Evolutionary conservation across 345 rosid genomes (phyloP), one percentile per base, ranked within the genome.

Genomic region (Rhizophora apiculata): DNA sequence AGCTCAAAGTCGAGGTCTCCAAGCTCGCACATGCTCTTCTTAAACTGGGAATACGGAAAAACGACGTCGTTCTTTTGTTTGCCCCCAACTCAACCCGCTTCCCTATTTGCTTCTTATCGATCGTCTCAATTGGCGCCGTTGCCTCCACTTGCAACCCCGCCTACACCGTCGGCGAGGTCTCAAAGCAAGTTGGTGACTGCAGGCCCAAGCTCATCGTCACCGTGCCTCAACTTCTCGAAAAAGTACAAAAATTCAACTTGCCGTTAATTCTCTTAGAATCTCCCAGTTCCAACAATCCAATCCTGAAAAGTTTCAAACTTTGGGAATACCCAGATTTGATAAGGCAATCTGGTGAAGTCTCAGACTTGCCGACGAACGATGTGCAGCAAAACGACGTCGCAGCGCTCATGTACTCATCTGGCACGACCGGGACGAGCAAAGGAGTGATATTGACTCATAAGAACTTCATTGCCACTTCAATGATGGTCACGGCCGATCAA

Each of bases 361-460:
- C 36, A 0, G 66, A 57, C n/a, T 59, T 64, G 15, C 66, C 73
- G 1, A 20, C 3, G 1, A 29, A 22, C 26, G 32, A 75, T 5
- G 73, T 75, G 32, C 15, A 60, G 0, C 83, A 79, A 63, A 71
- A 76, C 48, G 85, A 79, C 60, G 62, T 68, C 3, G 85, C 83
- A 2, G 79, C 77, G 22, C 52, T 84, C 3, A 58, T 79, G 13
- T 81, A 79, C 72, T 84, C 87, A 3, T 79, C 85, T 1, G 83
- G 87, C 27, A 84, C 87, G 0, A 77, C 82, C 0, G 87, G 85
- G 24, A 70, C 52, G 19, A 78, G 78, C 51, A 81, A 84, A 67
- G 87, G 83, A 39, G 83, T 79, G 34, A 30, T 81, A 22, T 62
- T 77, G 79, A 79, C 83, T 30, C 83, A 81, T 60, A 18, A 66